Evolutionary conservation across 345 rosid genomes (phyloP).

Genomic region (Arabidopsis suecica): DNA sequence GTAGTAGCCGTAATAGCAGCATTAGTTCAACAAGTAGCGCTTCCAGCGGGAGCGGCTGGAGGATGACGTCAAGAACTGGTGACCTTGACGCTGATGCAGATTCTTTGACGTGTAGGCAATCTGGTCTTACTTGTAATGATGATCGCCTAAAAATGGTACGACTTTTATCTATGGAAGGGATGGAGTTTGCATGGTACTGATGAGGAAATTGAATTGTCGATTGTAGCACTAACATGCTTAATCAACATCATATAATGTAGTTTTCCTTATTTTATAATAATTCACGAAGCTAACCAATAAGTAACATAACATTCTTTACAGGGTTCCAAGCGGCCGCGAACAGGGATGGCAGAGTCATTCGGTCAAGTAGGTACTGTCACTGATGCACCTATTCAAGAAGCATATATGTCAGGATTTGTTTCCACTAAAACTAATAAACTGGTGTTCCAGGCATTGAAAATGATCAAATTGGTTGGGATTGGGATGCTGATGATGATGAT

Average conservation of each 20-base stretch:
- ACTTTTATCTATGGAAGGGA: constrained; percentile 34
- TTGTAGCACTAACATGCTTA: constrained; percentile 1
- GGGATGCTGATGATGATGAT: constrained; percentile 64
- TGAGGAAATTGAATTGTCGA: constrained; percentile 13
- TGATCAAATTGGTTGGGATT: constrained; percentile 85
- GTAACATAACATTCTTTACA: constrained; percentile 48
- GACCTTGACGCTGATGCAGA: constrained; percentile 99
- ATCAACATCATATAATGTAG: not conserved
- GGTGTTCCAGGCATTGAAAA: constrained; percentile 63
- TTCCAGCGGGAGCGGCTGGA: constrained; percentile 86
- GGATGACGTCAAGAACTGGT: constrained; percentile 67
- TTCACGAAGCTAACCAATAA: constrained; percentile 16
- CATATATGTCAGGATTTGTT: constrained; percentile 59
- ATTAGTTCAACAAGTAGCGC: constrained; percentile 87
- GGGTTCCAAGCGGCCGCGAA: constrained; percentile 89
- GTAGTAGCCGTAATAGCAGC: constrained; percentile 95
- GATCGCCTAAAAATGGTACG: constrained; percentile 77
- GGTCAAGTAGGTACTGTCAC: constrained; percentile 65
- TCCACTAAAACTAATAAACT: constrained; percentile 62
- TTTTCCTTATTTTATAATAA: not conserved
- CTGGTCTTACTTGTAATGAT: constrained; percentile 81
- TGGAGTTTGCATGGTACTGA: constrained; percentile 26
- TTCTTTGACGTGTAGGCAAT: constrained; percentile 89
- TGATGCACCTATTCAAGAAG: constrained; percentile 55
- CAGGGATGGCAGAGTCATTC: constrained; percentile 67